Base-by-base conservation (phyloP, 352 stramenopile species). In the Phytophthora idaei region DNA sequence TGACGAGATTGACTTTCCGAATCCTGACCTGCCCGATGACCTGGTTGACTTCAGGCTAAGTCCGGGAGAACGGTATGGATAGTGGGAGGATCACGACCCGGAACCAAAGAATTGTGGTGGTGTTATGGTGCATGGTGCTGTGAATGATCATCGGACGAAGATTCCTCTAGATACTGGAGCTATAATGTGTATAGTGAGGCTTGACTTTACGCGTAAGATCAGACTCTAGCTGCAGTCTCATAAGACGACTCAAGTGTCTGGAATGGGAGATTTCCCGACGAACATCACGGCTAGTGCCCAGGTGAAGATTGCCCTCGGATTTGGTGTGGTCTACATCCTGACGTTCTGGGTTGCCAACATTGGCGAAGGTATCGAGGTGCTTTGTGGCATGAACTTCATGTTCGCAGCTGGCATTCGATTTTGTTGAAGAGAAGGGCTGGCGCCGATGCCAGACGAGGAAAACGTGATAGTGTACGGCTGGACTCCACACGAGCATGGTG, bases 1-100 rank as follows among this genome's bases (percentile, higher is more conserved):
- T 37, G 54, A 69, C 34, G 34, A 39, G 9, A 8, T 39, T 55
- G 39, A 46, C 11, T 34, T 53, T 61, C 37, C 3, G 32, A 28
- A 11, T 14, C 28, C 14, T 39, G n/a, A 39, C 34, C 5, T 14
- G 34, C n/a, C n/a, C n/a, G 34, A 11, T 39, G 6, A 9, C 34
- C 9, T 39, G 34, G 34, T 39, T 3, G 34, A 39, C 9, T 39
- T 14, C 9, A 12, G 9, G 34, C 34, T 39, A 12, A 39, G 2
- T 39, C 34, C 34, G 9, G 34, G 8, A 39, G 6, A 39, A 8
- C 34, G 34, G 34, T 39, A 39, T 8, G 34, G 9, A 11, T 39
- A 8, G 34, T 39, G 6, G 34, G 34, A 39, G 12, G 6, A 39
- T 11, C 34, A 39, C 34, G 34, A 34, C 34, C 34, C 12, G 34